Evolutionary conservation across 2,329 filamentous ascomycete species (phyloP), one percentile per base, ranked within the genome.

Genomic region (Trematosphaeria pertusa): DNA sequence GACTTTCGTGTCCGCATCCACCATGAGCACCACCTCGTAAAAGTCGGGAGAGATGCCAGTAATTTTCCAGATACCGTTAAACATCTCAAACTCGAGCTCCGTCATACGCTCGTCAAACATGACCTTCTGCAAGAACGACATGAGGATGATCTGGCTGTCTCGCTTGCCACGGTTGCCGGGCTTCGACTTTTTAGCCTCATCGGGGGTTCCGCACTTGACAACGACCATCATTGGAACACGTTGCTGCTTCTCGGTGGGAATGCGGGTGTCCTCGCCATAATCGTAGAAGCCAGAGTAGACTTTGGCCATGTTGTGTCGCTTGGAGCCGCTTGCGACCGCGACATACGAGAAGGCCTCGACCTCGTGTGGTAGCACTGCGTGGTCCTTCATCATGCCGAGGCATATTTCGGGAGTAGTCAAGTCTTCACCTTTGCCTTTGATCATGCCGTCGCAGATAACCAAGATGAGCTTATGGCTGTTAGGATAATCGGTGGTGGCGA

Each of bases 31-130:
- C 18, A 93, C 87, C 73, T 99, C 94, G 73, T 97, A 99, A 72
- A 92, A 99, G 74, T 99, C 94, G 11, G 94, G 94, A 3, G 92
- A 96, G 54, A 99, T 97, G 60, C 95, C 95, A 14, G 94, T 99
- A 34, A 99, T 90, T 73, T 96, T 96, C 92, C 93, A 99, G 54
- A 99, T 81, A 43, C 94, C 94, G 70, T 97, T 99, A 80, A 99
- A 99, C 89, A 99, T 97, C 70, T 99, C 94, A 67, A 91, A 99
- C 73, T 99, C 94, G 41, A 99, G 87, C 73, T 99, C 93, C 14
- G 95, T 99, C 94, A 99, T 99, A 52, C 94, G 89, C 76, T 99
- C 95, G 71, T 99, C 94, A 65, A 99, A 99, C 94, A 99, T 99
- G 68, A 99, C 94, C 78, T 99, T 99, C 71, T 99, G 94, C 60